A percentile compares a stretch with the other conserved stretches of the same genome.
phyloP scores from a whole-genome alignment of 768 basidiomycete species.

The Boletus sp. region DNA sequence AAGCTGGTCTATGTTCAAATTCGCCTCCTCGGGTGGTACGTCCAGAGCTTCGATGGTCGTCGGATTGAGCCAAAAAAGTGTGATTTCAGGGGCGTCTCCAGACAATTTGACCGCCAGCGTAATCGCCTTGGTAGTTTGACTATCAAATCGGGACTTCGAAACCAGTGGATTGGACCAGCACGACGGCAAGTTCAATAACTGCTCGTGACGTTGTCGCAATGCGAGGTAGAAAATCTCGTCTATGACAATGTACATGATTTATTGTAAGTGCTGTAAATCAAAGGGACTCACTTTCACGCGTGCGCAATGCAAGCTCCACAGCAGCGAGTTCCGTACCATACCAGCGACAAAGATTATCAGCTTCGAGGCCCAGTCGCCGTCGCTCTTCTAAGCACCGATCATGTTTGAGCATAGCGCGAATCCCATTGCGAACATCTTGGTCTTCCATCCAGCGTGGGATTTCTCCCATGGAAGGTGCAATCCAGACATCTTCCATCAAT shows the following conservation, averaged over 20 bases:
- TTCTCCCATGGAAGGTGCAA: not conserved
- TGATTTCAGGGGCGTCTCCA: too few species aligned
- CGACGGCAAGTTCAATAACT: not conserved
- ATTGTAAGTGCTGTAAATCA: too few species aligned
- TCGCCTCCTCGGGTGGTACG: too few species aligned
- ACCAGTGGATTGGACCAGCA: not conserved
- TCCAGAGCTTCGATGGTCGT: too few species aligned
- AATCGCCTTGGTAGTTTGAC: too few species aligned
- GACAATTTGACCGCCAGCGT: too few species aligned
- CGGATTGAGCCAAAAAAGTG: too few species aligned
- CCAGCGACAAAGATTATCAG: not conserved
- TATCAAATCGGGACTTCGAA: not conserved
- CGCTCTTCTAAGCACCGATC: not conserved
- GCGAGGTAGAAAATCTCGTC: not conserved
- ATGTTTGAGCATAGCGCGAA: not conserved
- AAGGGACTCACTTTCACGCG: not conserved
- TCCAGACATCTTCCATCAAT: not conserved
- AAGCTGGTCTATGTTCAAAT: too few species aligned
- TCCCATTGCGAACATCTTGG: not conserved
- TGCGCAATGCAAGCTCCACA: not conserved
- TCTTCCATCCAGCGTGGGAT: not conserved
- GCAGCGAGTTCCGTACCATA: not conserved
- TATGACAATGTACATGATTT: not conserved
- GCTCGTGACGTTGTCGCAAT: not conserved
- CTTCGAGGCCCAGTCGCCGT: too few species aligned